Evolutionary conservation across 2,329 filamentous ascomycete genomes (phyloP).

Genomic region (Beauveria caledonica): DNA sequence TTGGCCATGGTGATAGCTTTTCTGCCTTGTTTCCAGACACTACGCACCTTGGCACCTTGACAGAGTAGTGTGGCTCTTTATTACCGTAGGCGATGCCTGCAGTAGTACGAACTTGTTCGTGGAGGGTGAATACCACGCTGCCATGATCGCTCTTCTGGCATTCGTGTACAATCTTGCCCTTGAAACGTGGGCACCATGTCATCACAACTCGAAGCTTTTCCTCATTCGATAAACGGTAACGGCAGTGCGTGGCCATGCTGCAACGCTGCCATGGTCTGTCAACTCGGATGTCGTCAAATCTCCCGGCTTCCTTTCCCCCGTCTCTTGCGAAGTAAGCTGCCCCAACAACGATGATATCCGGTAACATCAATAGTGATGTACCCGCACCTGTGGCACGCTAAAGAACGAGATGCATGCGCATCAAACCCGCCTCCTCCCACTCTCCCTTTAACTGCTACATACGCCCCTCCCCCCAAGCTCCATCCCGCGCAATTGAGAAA

Average conservation of each 20-base stretch:
- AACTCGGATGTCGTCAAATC: background rate
- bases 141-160: slow-evolving; percentile 5
- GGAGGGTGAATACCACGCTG: slow-evolving; percentile 9
- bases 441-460: background rate
- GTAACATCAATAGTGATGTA: background rate
- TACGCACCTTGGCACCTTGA: too few relatives aligned
- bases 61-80: background rate
- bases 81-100: slow-evolving; percentile 4
- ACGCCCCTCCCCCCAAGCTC: background rate
- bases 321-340: background rate
- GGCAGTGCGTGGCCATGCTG: background rate
- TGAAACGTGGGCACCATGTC: background rate
- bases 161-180: background rate
- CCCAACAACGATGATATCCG: background rate
- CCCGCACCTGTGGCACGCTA: background rate
- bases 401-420: background rate
- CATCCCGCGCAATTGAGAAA: slow-evolving; percentile 1
- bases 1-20: too few relatives aligned
- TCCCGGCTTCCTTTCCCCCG: background rate
- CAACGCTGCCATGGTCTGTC: background rate
- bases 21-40: too few relatives aligned
- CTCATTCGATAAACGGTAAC: background rate
- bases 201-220: background rate
- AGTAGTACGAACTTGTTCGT: background rate
- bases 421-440: background rate